Base-by-base conservation (phyloP, 2,329 filamentous ascomycete species). In the Simplicillium sp. region DNA sequence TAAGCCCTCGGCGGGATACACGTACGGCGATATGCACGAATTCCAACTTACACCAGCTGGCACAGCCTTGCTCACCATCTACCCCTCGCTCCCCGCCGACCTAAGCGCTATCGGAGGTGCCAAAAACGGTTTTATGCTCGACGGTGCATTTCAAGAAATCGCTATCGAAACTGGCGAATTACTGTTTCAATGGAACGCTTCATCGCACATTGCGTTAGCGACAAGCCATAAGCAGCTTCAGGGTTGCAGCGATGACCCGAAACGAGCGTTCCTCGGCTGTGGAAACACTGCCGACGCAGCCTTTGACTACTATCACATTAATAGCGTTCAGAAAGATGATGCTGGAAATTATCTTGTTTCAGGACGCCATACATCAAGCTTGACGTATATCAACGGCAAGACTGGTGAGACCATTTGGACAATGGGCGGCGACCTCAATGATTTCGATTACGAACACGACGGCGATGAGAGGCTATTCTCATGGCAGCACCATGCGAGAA, bases 251-350 rank as follows among this genome's bases (percentile, higher is more conserved):
- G 34, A 43, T 17, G 41, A 43, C 41, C 41, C 38, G 28, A 34
- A 37, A 17, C 37, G 25, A 25, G 41, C 41, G 13, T 43, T 43
- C 11, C 13, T 40, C 14, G 41, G 41, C 38, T 43, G 54, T 7
- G 51, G 48, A 25, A 54, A 54, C 32, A 50, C 47, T 31, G 12
- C 34, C 29, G 43, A 46, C 15, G 49, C 61, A 4, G 45, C 44
- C 5, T 76, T 69, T 58, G 73, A 76, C 48, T 74, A 67, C 44
- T 75, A 73, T 49, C 72, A 75, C 50, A 67, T 75, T 51, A 75
- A 76, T 54, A 70, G 68, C 15, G 60, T 76, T 15, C 67, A 72
- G 46, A 72, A 73, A 48, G 65, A 67, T 37, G 48, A 54, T 0
- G 46, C 59, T 0, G 69, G 70, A 3, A 68, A 75, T 44, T 77